Percentiles rank a stretch among this genome's conserved stretches.
Conservation (phyloP, 2,329 filamentous ascomycete genomes). For the Ophiostoma montium region DNA sequence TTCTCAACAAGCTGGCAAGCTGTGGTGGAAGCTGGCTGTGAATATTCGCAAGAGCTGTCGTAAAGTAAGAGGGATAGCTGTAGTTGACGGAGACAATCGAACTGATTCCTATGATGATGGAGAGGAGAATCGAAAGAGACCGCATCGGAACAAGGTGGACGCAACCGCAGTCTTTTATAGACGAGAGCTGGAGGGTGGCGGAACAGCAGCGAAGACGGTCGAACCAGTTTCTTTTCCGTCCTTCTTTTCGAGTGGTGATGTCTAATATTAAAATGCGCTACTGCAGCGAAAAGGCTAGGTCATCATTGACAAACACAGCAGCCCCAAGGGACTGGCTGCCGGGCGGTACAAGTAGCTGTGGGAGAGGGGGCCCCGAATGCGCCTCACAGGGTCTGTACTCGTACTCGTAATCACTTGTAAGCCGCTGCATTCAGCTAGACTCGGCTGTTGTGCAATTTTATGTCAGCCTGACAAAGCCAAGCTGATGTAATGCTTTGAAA, state of each 20-base stretch:
- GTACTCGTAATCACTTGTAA: too few relatives aligned
- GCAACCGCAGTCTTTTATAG: constrained; percentile 7
- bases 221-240: not conserved
- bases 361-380: too few relatives aligned
- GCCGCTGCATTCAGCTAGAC: too few relatives aligned
- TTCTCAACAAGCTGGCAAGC: not conserved
- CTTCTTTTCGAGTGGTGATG: too few relatives aligned
- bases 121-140: constrained; percentile 23
- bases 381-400: too few relatives aligned
- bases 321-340: too few relatives aligned
- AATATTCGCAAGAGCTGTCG: constrained; percentile 16
- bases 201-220: not conserved
- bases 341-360: too few relatives aligned
- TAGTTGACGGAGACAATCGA: constrained; percentile 16
- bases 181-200: not conserved
- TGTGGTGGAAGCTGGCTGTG: constrained; percentile 11
- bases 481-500: constrained; percentile 12
- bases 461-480: constrained; percentile 13
- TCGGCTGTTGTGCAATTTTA: too few relatives aligned
- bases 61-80: constrained; percentile 16
- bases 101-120: constrained; percentile 24
- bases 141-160: constrained; percentile 20
- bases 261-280: too few relatives aligned
- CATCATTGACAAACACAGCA: not conserved
- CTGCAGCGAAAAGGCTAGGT: too few relatives aligned